Percentiles rank a stretch among this genome's conserved stretches.
Evolutionary conservation across 768 basidiomycete genomes (phyloP).

Genomic region (Pholiota molesta): DNA sequence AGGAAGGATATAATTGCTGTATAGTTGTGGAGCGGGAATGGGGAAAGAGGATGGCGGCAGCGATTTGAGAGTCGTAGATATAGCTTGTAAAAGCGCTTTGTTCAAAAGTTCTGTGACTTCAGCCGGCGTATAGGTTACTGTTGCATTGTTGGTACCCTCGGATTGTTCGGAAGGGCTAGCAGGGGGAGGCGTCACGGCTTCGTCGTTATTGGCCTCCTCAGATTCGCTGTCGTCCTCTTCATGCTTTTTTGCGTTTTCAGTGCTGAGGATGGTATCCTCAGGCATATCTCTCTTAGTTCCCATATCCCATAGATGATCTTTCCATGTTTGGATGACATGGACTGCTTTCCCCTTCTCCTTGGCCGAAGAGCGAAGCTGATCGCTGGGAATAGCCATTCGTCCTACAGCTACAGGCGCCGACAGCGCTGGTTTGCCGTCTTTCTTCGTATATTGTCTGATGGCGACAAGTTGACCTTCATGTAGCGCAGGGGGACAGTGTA

Average conservation of each 20-base stretch:
- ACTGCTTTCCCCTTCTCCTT: conserved; percentile 79
- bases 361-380: conserved; percentile 43
- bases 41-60: conserved; percentile 65
- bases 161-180: conserved; percentile 10
- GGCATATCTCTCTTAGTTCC: conserved; percentile 67
- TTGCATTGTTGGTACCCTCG: not conserved
- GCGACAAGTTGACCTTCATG: conserved; percentile 58
- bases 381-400: conserved; percentile 60
- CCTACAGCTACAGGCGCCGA: conserved; percentile 79
- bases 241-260: not conserved
- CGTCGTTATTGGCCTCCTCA: not conserved
- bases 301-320: conserved; percentile 74
- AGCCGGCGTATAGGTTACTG: conserved; percentile 32
- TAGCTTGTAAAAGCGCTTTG: conserved; percentile 65
- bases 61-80: conserved; percentile 50
- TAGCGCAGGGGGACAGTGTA: conserved; percentile 50
- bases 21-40: conserved; percentile 74
- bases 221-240: not conserved
- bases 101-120: conserved; percentile 65
- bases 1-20: conserved; percentile 77
- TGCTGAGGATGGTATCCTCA: conserved; percentile 32
- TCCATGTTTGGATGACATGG: conserved; percentile 72
- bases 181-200: conserved; percentile 15
- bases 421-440: conserved; percentile 34
- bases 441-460: conserved; percentile 52